These are phyloP conservation scores for Drechslera avenae DNA, from an alignment of 2,329 filamentous ascomycete species.

Conservation along the genomic window DNA sequence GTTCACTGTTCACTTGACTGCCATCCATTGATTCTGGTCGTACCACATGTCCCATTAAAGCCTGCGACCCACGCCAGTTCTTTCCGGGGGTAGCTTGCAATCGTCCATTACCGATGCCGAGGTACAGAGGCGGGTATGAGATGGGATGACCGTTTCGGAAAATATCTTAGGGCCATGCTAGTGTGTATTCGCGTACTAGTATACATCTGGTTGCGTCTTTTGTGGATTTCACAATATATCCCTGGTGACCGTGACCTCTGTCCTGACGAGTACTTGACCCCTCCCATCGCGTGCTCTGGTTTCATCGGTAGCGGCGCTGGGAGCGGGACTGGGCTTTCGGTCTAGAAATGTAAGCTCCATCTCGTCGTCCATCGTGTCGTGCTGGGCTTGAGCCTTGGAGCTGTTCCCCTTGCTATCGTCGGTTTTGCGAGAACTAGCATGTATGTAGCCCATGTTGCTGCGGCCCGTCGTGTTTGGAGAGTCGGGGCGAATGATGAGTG, in stretches of 20 bases:
- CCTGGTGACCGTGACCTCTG: slow-evolving; percentile 19
- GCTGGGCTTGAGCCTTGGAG: slow-evolving; percentile 14
- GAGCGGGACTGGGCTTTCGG: slow-evolving; percentile 14
- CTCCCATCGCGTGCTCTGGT: slow-evolving; percentile 13
- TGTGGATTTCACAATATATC: slow-evolving; percentile 2
- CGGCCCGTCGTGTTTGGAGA: slow-evolving; percentile 10
- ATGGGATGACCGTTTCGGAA: too few relatives aligned
- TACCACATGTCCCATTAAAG: too few relatives aligned
- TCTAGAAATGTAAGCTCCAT: slow-evolving; percentile 24
- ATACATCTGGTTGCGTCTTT: too few relatives aligned
- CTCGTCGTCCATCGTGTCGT: slow-evolving; percentile 21
- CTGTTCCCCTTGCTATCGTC: not conserved
- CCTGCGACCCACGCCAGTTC: too few relatives aligned
- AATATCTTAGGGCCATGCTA: too few relatives aligned
- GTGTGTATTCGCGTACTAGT: too few relatives aligned
- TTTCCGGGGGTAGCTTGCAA: too few relatives aligned
- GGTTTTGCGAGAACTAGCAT: not conserved
- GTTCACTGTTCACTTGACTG: too few relatives aligned
- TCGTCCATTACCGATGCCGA: too few relatives aligned
- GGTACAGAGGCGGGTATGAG: too few relatives aligned
- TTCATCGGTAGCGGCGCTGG: slow-evolving; percentile 11
- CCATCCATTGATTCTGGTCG: too few relatives aligned
- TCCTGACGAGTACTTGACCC: slow-evolving; percentile 24
- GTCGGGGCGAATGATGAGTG: slow-evolving; percentile 18
- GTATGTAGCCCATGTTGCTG: slow-evolving; percentile 22